A percentile compares a stretch with the other conserved stretches of the same genome.
These are phyloP conservation scores for Lachnellula cervina DNA, from an alignment of 2,329 filamentous ascomycete species.

Conservation along the genomic window DNA sequence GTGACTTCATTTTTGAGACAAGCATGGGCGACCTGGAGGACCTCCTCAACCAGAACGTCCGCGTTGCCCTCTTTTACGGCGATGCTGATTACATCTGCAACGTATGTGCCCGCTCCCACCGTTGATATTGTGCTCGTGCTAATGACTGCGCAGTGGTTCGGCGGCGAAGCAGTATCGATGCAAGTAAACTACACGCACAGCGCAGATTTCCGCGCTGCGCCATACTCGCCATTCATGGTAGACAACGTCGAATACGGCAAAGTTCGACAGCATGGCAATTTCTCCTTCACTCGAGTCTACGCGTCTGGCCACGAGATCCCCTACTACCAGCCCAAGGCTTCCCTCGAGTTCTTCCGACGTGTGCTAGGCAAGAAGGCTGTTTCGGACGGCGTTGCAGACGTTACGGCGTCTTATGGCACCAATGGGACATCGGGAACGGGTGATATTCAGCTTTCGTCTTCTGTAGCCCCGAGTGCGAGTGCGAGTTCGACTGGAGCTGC, in stretches of 20 bases:
- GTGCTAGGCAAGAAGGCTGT: not conserved
- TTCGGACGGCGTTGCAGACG: not conserved
- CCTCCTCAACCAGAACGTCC: conserved; percentile 57
- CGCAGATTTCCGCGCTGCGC: conserved; percentile 54
- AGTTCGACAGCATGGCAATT: conserved; percentile 69
- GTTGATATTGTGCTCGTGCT: not conserved
- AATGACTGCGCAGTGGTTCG: conserved; percentile 32
- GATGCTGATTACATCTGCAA: conserved; percentile 58
- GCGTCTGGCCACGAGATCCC: conserved; percentile 49
- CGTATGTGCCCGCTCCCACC: conserved; percentile 2
- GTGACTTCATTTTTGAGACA: conserved; percentile 57
- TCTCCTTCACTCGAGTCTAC: conserved; percentile 60
- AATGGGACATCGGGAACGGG: not conserved
- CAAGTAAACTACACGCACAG: conserved; percentile 39
- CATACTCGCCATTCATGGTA: conserved; percentile 64
- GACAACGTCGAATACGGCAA: conserved; percentile 59
- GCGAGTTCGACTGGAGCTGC: not conserved
- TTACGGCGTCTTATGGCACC: not conserved
- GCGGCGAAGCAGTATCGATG: conserved; percentile 52
- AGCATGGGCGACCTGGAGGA: conserved; percentile 52
- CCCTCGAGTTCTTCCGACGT: not conserved
- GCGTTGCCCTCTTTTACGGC: conserved; percentile 64
- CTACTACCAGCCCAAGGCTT: conserved; percentile 1
- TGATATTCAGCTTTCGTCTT: not conserved
- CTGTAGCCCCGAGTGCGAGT: not conserved